A percentile compares a stretch with the other conserved stretches of the same genome.
phyloP scores from a whole-genome alignment of 2,329 filamentous ascomycete species.

The Coleophoma crateriformis region DNA sequence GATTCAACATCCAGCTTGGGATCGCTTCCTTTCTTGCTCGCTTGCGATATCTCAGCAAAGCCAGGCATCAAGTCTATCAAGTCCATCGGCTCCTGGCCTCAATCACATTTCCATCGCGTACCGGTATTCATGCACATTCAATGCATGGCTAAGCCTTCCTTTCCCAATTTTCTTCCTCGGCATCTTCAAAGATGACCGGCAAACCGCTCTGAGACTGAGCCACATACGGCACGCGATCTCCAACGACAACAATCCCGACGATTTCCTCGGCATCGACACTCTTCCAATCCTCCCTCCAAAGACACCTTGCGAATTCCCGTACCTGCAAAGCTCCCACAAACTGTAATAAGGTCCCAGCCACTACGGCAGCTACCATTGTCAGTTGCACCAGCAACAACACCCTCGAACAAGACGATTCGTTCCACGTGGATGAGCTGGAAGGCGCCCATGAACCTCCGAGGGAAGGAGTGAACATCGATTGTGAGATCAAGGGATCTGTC shows the following conservation, averaged over 20 bases:
- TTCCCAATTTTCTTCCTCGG: background rate
- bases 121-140: no score
- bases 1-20: no score
- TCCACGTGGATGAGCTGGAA: no score
- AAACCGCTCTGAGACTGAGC: background rate
- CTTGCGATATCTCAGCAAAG: no score
- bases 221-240: no score
- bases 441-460: background rate
- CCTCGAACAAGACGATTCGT: constrained; percentile 4
- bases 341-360: constrained; percentile 19
- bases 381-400: constrained; percentile 16
- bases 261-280: background rate
- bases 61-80: no score
- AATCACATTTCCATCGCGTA: no score
- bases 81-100: no score
- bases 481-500: background rate
- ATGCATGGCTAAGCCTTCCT: background rate
- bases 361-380: constrained; percentile 13
- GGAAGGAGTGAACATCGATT: background rate
- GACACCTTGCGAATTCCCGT: constrained; percentile 18
- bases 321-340: constrained; percentile 22
- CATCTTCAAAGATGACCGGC: background rate
- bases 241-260: no score
- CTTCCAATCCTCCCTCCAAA: constrained; percentile 12
- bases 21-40: no score